phyloP scores from a whole-genome alignment of 352 stramenopile genomes.

The Pythium aristosporum region DNA sequence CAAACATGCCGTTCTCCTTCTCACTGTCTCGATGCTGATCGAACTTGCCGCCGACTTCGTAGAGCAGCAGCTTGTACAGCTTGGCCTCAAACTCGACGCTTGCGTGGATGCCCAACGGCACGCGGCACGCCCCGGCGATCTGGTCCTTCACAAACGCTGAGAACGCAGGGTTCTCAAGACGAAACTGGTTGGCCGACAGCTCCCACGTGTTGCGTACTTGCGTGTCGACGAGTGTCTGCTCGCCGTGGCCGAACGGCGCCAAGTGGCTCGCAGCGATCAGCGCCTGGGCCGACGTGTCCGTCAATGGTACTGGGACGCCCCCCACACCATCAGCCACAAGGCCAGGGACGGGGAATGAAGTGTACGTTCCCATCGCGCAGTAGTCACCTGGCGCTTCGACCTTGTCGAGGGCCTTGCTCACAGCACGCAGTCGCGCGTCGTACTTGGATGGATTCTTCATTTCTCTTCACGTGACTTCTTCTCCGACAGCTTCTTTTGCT shows the following conservation, averaged over 20 bases:
- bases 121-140: constrained; percentile 8
- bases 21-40: constrained; percentile 42
- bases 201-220: constrained; percentile 26
- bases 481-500: constrained; percentile 2
- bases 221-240: constrained; percentile 22
- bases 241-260: constrained; percentile 18
- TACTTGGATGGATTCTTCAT: not conserved
- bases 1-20: constrained; percentile 55
- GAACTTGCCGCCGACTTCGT: constrained; percentile 43
- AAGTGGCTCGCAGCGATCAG: constrained; percentile 19
- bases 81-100: constrained; percentile 12
- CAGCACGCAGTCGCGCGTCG: constrained; percentile 3
- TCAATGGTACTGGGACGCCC: constrained; percentile 10
- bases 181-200: constrained; percentile 13
- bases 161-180: constrained; percentile 19
- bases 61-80: constrained; percentile 54
- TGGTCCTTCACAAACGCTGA: constrained; percentile 15
- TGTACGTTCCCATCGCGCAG: not conserved
- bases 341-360: constrained; percentile 4
- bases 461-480: too few relatives aligned
- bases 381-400: constrained; percentile 20
- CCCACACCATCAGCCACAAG: constrained; percentile 13
- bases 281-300: not conserved
- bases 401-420: constrained; percentile 15
- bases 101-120: constrained; percentile 16